These are phyloP conservation scores for Plenodomus biglobosus DNA, from an alignment of 2,329 filamentous ascomycete genomes.

Conservation along the genomic window DNA sequence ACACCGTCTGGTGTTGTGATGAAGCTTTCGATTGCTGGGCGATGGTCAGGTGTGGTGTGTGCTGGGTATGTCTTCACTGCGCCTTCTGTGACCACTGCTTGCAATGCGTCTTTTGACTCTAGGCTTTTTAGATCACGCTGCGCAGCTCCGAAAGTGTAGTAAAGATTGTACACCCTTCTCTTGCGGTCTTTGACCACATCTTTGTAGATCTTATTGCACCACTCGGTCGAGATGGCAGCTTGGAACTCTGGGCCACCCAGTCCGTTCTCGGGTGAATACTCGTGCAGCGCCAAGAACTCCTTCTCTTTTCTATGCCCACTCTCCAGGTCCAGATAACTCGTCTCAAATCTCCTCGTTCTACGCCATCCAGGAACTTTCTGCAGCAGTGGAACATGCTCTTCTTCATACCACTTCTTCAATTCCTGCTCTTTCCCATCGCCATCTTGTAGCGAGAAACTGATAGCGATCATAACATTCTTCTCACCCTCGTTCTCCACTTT, in stretches of 20 bases:
- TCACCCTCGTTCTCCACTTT: constrained; percentile 58
- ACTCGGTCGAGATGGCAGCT: constrained; percentile 63
- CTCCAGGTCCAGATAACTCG: constrained; percentile 57
- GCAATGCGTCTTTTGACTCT: constrained; percentile 50
- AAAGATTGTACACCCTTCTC: constrained; percentile 67
- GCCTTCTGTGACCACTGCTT: constrained; percentile 56
- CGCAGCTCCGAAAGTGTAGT: constrained; percentile 77
- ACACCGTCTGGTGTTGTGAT: constrained; percentile 70
- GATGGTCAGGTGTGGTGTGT: constrained; percentile 27
- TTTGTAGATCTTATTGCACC: constrained; percentile 60
- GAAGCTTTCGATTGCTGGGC: constrained; percentile 64
- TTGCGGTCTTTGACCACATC: constrained; percentile 61
- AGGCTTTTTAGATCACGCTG: constrained; percentile 67
- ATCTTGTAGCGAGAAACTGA: constrained; percentile 61
- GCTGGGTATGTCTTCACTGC: constrained; percentile 59
- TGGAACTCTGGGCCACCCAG: constrained; percentile 65
- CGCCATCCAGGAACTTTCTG: constrained; percentile 77
- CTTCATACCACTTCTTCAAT: constrained; percentile 68
- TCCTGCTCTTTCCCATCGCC: constrained; percentile 56
- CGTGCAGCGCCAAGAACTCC: constrained; percentile 68
- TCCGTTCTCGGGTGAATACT: constrained; percentile 69
- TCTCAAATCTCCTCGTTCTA: constrained; percentile 69
- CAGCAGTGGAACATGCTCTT: constrained; percentile 73
- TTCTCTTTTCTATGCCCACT: constrained; percentile 46
- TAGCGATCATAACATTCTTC: constrained; percentile 61